Evolutionary conservation across 2,329 filamentous ascomycete species (phyloP).

Genomic region (Penicillium verrucosum): DNA sequence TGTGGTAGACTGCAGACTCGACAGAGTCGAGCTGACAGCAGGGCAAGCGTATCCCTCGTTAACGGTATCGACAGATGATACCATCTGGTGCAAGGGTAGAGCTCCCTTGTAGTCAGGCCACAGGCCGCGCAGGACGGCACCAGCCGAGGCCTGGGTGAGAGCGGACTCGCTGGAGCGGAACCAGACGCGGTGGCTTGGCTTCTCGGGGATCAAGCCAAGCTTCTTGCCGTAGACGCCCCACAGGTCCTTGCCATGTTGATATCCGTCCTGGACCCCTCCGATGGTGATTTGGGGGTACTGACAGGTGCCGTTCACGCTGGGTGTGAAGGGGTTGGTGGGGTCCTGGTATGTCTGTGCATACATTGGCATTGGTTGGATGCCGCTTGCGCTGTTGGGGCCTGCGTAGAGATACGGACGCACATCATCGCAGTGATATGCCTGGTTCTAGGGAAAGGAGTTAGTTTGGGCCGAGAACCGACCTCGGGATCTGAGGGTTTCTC

Average conservation of each 20-base stretch:
- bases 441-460: constrained; percentile 24
- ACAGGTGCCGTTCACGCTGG: constrained; percentile 36
- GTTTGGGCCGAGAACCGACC: not conserved
- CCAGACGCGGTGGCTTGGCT: constrained; percentile 32
- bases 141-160: constrained; percentile 38
- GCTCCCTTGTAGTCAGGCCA: constrained; percentile 34
- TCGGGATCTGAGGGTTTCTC: not conserved
- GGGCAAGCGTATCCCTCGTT: constrained; percentile 37
- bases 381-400: constrained; percentile 18
- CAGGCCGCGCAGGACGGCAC: constrained; percentile 39
- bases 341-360: constrained; percentile 40
- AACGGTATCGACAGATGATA: constrained; percentile 35
- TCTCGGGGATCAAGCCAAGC: constrained; percentile 31
- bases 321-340: constrained; percentile 33
- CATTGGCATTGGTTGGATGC: constrained; percentile 27
- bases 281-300: constrained; percentile 42
- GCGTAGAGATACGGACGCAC: constrained; percentile 39
- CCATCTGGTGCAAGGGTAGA: constrained; percentile 39
- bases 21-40: constrained; percentile 23
- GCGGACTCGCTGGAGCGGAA: constrained; percentile 38
- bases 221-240: constrained; percentile 33
- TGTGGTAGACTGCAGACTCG: constrained; percentile 26
- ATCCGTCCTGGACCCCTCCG: constrained; percentile 39
- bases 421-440: constrained; percentile 39
- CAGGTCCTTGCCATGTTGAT: constrained; percentile 38